Evolutionary conservation across 768 basidiomycete species (phyloP).

Genomic region (Pulveroboletus sp.): DNA sequence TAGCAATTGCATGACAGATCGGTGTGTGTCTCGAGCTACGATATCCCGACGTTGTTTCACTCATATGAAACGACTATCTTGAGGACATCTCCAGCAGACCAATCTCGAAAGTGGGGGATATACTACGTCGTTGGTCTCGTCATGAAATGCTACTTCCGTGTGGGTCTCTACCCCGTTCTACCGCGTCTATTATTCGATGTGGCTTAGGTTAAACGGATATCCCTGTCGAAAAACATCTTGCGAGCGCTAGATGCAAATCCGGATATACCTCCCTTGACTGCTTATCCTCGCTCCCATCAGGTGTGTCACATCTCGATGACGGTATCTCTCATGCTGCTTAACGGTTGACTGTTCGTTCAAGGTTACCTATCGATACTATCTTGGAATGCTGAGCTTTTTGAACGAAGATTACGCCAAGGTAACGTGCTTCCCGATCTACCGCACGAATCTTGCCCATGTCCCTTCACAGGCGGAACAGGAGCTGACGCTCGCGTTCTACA

Average conservation of each 20-base stretch:
- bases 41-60: not conserved
- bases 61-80: not conserved
- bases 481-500: conserved; percentile 79
- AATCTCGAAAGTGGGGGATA: conserved; percentile 85
- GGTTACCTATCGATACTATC: conserved; percentile 93
- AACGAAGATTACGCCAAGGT: conserved; percentile 89
- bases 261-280: conserved; percentile 73
- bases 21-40: conserved; percentile 40
- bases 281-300: conserved; percentile 84
- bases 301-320: conserved; percentile 36
- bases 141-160: conserved; percentile 93
- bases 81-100: conserved; percentile 62
- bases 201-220: conserved; percentile 80
- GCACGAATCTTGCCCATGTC: not conserved
- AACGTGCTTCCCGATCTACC: conserved; percentile 4
- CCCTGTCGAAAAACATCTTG: conserved; percentile 86
- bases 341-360: conserved; percentile 31
- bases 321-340: conserved; percentile 1
- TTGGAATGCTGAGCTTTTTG: conserved; percentile 91
- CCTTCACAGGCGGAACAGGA: conserved; percentile 72
- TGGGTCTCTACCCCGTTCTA: conserved; percentile 32
- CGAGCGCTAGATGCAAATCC: conserved; percentile 81
- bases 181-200: not conserved
- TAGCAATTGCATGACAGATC: conserved; percentile 81
- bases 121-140: conserved; percentile 90